These are phyloP conservation scores for Cytospora paraplurivora DNA, from an alignment of 2,329 filamentous ascomycete genomes.

Conservation along the genomic window DNA sequence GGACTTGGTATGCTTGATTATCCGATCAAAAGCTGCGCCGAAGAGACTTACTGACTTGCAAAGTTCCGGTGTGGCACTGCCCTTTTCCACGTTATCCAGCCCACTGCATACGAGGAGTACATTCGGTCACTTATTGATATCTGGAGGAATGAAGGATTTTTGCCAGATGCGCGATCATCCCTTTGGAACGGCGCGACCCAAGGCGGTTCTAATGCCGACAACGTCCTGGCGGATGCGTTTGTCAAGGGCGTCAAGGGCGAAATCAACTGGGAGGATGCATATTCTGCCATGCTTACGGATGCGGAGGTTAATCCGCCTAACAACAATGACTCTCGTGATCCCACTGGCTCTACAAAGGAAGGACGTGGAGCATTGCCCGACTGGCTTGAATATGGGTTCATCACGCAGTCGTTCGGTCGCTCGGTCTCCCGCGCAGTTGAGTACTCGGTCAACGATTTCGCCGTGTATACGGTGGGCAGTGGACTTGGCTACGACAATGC, in stretches of 20 bases:
- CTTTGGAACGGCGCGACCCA: conserved; percentile 71
- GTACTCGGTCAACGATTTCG: conserved; percentile 71
- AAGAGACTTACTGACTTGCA: conserved; percentile 33
- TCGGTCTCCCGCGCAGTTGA: conserved; percentile 68
- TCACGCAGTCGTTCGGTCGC: conserved; percentile 62
- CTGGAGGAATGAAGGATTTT: conserved; percentile 64
- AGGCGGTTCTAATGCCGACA: conserved; percentile 71
- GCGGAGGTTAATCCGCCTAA: conserved; percentile 65
- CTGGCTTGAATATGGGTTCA: conserved; percentile 66
- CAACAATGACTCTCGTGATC: conserved; percentile 59
- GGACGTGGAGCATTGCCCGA: conserved; percentile 70
- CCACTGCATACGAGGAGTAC: conserved; percentile 63
- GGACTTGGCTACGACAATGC: conserved; percentile 59
- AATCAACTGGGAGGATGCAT: conserved; percentile 66
- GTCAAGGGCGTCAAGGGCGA: conserved; percentile 66
- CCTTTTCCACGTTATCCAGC: conserved; percentile 67
- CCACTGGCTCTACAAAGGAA: conserved; percentile 64
- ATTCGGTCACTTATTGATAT: conserved; percentile 69
- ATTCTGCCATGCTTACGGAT: conserved; percentile 65
- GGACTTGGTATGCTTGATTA: conserved; percentile 45
- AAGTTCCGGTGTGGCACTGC: conserved; percentile 65
- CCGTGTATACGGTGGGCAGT: conserved; percentile 63
- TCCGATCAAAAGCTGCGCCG: neutral
- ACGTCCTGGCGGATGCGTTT: conserved; percentile 71
- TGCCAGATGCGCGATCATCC: conserved; percentile 67